Evolutionary conservation across 1,284 basidiomycete species (phyloP), one percentile per base, ranked within the genome.

Genomic region (Ganoderma resinaceum): DNA sequence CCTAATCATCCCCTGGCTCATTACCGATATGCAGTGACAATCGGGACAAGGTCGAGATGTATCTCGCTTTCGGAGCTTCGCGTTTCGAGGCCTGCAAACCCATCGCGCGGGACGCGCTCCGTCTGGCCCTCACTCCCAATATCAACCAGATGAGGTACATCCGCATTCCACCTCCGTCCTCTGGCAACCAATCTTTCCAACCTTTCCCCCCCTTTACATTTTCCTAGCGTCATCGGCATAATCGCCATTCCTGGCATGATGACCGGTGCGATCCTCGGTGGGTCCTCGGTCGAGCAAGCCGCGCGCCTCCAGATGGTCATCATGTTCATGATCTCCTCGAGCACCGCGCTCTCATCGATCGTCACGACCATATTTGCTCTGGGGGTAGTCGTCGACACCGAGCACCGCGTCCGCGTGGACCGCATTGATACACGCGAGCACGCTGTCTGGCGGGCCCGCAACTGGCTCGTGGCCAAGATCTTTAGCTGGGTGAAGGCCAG

Each of bases 241-340:
- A 95, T 95, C 67, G 80, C 88, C 14, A 91, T 91, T 65, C 91
- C 91, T 1, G 85, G 92, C 1, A 95, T 95, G 92, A 95, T 96
- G 93, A 95, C 93, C 0, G 94, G 95, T 73, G 93, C 94, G 0
- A 92, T 96, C 71, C 88, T 96, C 20, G 95, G 93, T 29, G 95
- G 94, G 0, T 88, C 92, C 40, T 90, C 90, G 37, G 93, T 96
- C 61, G 86, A 93, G 60, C 93, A 95, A 79, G 95, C 95, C 0
- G 93, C 93, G 0, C 88, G 90, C 62, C 80, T 96, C 12, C 95
- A 96, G 76, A 95, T 95, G 91, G 90, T 95, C 68, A 94, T 95
- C 81, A 94, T 95, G 89, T 95, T 96, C 80, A 94, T 95, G 91
- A 94, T 96, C 65, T 90, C 91, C 2, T 90, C 94, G 0, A 87